phyloP scores from a whole-genome alignment of 139 green algal species.

The Klebsormidium nitens region DNA sequence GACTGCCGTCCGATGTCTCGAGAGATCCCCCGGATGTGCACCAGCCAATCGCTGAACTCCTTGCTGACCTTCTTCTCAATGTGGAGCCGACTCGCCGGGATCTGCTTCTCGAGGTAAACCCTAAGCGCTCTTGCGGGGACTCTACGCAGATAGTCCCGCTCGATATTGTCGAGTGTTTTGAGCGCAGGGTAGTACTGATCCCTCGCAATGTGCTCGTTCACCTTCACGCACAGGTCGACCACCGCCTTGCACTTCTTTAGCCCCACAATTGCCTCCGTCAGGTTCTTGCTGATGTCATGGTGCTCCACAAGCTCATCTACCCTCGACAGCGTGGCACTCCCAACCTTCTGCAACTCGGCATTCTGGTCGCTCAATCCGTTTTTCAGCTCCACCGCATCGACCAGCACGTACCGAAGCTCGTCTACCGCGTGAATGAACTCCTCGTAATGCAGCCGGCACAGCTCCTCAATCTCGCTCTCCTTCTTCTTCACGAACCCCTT shows the following conservation, averaged over 20 bases:
- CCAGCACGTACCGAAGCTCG: slow-evolving; percentile 35
- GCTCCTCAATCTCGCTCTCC: slow-evolving; percentile 40
- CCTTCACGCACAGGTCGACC: slow-evolving; percentile 35
- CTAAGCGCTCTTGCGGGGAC: slow-evolving; percentile 14
- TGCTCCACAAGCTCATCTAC: slow-evolving; percentile 34
- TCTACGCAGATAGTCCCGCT: slow-evolving; percentile 14
- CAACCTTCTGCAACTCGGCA: slow-evolving; percentile 36
- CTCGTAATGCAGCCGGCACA: slow-evolving; percentile 40
- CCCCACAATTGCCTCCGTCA: slow-evolving; percentile 12
- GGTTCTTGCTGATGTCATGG: slow-evolving; percentile 28
- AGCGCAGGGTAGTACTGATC: slow-evolving; percentile 33
- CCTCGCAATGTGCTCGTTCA: slow-evolving; percentile 15
- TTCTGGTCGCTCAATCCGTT: slow-evolving; percentile 29
- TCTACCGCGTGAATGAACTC: slow-evolving; percentile 42
- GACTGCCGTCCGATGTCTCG: slow-evolving; percentile 19
- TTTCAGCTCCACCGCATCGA: slow-evolving; percentile 32
- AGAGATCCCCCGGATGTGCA: slow-evolving; percentile 9
- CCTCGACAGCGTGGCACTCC: slow-evolving; percentile 20
- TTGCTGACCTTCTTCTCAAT: slow-evolving; percentile 21
- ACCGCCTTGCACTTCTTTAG: slow-evolving; percentile 30
- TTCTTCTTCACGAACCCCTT: slow-evolving; percentile 26
- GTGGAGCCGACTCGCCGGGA: slow-evolving; percentile 11
- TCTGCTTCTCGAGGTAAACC: slow-evolving; percentile 10
- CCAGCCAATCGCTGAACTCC: slow-evolving; percentile 37
- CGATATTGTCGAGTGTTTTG: slow-evolving; percentile 19